Evolutionary conservation across 805 yeast species (phyloP), one percentile per base, ranked within the genome.

Genomic region (Wickerhamia fluorescens): DNA sequence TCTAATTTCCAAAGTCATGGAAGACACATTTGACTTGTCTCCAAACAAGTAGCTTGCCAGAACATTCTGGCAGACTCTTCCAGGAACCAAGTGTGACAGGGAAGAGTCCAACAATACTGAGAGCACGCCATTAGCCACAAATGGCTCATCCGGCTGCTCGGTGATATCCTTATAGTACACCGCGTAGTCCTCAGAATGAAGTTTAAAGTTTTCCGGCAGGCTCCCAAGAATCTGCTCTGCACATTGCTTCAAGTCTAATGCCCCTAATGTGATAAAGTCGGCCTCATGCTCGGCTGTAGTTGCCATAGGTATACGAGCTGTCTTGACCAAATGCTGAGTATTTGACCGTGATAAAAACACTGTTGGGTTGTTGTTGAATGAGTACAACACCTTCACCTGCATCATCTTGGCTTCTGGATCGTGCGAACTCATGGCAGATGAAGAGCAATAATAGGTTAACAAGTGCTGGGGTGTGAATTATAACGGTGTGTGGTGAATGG

Each of bases 1-100:
- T 36, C 74, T 60, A 21, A 76, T 65, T 49, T 76, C 83, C 28
- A 76, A 50, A 3, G 81, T 76, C 35, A 73, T 68, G 1, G 66
- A 51, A 8, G 69, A 52, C 6, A 41, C 22, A 40, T 50, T 43
- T 34, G 54, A 49, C 38, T 45, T 59, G 51, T 55, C 64, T 14
- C 56, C 56, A 29, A 50, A 50, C 29, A 50, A 36, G 27, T 44
- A 57, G 42, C 72, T 49, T 27, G 71, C 67, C 16, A 74, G 62
- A 29, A 76, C 60, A 43, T 69, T 75, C 31, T 72, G 73, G 40
- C 80, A 74, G 20, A 76, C 75, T 31, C 79, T 64, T 8, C 79
- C 72, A 4, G 78, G 62, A 4, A 66, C 29, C 17, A 58, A 37
- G 28, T 45, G 45, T 14, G 41, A 41, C 21, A 52, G 47, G 4